These are phyloP conservation scores for Tephrocybe sp. DNA, from an alignment of 768 basidiomycete species.

Conservation along the genomic window DNA sequence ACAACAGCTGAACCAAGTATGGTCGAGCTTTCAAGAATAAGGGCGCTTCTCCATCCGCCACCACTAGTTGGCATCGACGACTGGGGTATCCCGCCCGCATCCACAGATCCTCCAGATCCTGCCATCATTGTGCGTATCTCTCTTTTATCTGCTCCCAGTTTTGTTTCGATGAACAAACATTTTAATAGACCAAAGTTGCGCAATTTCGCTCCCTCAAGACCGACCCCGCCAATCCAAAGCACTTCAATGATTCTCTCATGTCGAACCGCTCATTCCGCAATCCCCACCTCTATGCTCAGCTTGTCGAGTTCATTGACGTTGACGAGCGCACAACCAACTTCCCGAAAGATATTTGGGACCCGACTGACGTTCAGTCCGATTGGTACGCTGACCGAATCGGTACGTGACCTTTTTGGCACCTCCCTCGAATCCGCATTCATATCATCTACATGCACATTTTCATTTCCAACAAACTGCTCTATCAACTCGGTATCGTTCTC, in stretches of 20 bases:
- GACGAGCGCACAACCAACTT: conserved; percentile 89
- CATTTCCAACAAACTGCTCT: background rate
- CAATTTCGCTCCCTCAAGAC: conserved; percentile 76
- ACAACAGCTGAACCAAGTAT: conserved; percentile 21
- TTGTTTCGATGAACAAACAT: background rate
- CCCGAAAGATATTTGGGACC: conserved; percentile 71
- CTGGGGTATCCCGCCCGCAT: conserved; percentile 74
- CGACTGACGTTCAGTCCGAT: conserved; percentile 50
- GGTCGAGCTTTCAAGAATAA: conserved; percentile 53
- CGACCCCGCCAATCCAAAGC: conserved; percentile 60
- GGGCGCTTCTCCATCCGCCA: conserved; percentile 57
- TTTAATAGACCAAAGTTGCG: conserved; percentile 67
- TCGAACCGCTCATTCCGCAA: conserved; percentile 91
- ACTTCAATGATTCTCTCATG: conserved; percentile 97
- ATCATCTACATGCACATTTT: conserved; percentile 14
- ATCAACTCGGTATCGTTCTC: background rate
- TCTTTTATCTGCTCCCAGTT: background rate
- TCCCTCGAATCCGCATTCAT: conserved; percentile 18
- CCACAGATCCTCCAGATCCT: conserved; percentile 55
- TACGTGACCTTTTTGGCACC: conserved; percentile 36
- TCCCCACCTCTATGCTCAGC: conserved; percentile 91
- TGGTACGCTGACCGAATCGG: conserved; percentile 83
- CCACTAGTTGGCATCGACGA: conserved; percentile 61
- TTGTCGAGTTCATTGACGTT: conserved; percentile 92
- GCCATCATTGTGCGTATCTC: conserved; percentile 49